Conservation (phyloP, 148 eudicot genomes). For the Vaccinium macrocarpon region DNA sequence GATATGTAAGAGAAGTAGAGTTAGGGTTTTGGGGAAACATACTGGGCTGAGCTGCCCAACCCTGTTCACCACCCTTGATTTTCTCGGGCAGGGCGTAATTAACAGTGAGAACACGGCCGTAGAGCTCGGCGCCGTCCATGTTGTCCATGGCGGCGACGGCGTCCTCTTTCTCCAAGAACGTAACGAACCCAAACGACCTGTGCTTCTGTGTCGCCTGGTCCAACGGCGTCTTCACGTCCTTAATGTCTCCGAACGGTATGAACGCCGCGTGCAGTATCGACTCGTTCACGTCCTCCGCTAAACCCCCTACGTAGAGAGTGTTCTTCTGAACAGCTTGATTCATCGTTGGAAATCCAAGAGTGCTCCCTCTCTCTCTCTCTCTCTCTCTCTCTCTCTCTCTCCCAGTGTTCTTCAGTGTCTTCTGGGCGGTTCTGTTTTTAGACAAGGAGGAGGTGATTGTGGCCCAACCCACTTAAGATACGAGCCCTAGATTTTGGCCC, state of each 20-base stretch:
- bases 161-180: conserved; percentile 85
- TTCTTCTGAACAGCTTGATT: conserved; percentile 82
- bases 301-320: conserved; percentile 92
- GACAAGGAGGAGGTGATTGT: not conserved
- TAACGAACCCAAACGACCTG: conserved; percentile 92
- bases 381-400: not conserved
- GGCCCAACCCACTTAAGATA: not conserved
- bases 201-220: conserved; percentile 95
- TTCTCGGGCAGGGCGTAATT: conserved; percentile 91
- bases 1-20: not conserved
- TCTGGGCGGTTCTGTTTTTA: not conserved
- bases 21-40: conserved; percentile 24
- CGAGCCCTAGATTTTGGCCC: not conserved
- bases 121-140: conserved; percentile 96
- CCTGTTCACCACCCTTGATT: conserved; percentile 97
- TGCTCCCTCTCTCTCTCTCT: not conserved
- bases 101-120: conserved; percentile 86
- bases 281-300: conserved; percentile 96
- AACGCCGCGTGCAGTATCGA: conserved; percentile 80
- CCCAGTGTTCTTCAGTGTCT: conserved; percentile 1
- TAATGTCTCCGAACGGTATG: conserved; percentile 93
- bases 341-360: conserved; percentile 37
- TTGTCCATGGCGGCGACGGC: conserved; percentile 98
- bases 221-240: conserved; percentile 91
- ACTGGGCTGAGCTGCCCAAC: conserved; percentile 99